Conservation (phyloP, 495 filamentous ascomycete genomes). For the Bryoglossum gracile region DNA sequence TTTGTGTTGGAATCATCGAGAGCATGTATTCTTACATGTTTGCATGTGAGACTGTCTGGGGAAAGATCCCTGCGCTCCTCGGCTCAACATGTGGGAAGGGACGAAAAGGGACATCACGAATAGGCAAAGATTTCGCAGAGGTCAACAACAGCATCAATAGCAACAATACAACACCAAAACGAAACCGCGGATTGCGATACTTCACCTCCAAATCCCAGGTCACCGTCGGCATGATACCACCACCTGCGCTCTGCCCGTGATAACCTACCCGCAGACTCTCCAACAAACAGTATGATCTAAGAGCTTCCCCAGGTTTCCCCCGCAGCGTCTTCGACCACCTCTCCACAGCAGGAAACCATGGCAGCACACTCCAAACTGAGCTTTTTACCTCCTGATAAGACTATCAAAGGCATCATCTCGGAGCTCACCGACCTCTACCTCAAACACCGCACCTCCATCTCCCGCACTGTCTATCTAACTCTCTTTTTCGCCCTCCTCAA, state of each 20-base stretch:
- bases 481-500: slow-evolving; percentile 82
- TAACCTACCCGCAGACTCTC: background rate
- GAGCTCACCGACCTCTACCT: slow-evolving; percentile 72
- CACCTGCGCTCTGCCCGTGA: background rate
- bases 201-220: too few relatives aligned
- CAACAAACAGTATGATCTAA: slow-evolving; percentile 5
- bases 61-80: too few relatives aligned
- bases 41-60: too few relatives aligned
- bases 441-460: slow-evolving; percentile 78
- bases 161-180: too few relatives aligned
- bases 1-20: too few relatives aligned
- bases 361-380: slow-evolving; percentile 66
- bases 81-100: too few relatives aligned
- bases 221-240: background rate
- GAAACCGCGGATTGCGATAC: too few relatives aligned
- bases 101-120: too few relatives aligned
- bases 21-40: too few relatives aligned
- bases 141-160: too few relatives aligned
- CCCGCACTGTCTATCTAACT: slow-evolving; percentile 85
- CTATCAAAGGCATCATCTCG: slow-evolving; percentile 65
- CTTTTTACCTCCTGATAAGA: slow-evolving; percentile 55
- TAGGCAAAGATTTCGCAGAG: too few relatives aligned
- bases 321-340: background rate
- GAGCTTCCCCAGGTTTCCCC: slow-evolving; percentile 12
- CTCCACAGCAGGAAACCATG: slow-evolving; percentile 39